Evolutionary conservation across 1,284 basidiomycete genomes (phyloP).

Genomic region (Ustilago curta): DNA sequence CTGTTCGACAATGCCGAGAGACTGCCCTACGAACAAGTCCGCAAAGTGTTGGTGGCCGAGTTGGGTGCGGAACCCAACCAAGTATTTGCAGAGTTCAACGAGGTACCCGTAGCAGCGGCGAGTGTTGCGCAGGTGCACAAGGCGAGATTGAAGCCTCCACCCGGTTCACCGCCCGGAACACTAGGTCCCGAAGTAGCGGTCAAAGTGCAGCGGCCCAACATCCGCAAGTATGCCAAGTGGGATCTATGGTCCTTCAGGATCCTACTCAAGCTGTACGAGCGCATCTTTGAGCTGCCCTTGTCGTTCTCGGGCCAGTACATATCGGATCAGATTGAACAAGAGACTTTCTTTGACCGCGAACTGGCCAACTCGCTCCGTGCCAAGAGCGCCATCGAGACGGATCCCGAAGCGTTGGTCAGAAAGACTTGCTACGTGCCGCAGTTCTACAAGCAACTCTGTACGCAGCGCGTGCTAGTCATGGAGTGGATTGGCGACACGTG

Average conservation of each 20-base stretch:
- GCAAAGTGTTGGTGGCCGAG: constrained; percentile 54
- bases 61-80: constrained; percentile 52
- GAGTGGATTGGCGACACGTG: constrained; percentile 58
- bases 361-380: constrained; percentile 51
- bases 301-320: constrained; percentile 60
- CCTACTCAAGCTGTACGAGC: constrained; percentile 57
- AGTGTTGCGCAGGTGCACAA: constrained; percentile 64
- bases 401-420: constrained; percentile 46
- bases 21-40: constrained; percentile 45
- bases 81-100: constrained; percentile 53
- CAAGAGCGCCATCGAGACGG: constrained; percentile 50
- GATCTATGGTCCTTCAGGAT: constrained; percentile 60
- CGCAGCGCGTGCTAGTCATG: constrained; percentile 57
- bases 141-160: constrained; percentile 40
- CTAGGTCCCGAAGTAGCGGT: constrained; percentile 55
- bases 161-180: constrained; percentile 19
- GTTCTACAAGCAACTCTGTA: constrained; percentile 50
- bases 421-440: constrained; percentile 60
- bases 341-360: constrained; percentile 59
- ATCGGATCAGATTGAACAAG: constrained; percentile 60
- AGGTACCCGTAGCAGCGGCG: constrained; percentile 57
- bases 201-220: constrained; percentile 63
- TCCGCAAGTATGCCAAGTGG: constrained; percentile 60
- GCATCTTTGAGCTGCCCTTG: constrained; percentile 61
- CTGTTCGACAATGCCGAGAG: constrained; percentile 63